Conservation (phyloP, 148 eudicot genomes). For the Persicaria tinctoria region DNA sequence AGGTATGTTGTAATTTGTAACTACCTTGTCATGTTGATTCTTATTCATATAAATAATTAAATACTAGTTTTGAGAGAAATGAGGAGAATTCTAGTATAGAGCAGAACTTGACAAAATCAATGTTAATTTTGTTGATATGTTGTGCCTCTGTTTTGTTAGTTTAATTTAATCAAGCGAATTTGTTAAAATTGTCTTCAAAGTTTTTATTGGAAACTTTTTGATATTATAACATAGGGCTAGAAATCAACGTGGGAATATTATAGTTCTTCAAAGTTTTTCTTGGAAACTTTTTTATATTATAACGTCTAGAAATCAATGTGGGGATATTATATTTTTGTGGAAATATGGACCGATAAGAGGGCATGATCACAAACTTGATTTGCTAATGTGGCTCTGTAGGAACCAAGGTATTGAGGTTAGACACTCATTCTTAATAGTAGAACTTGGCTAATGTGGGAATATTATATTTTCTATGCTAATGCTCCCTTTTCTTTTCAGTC, state of each 20-base stretch:
- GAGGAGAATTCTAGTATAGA: not conserved
- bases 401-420: too few relatives aligned
- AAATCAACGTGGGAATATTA: not conserved
- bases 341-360: not conserved
- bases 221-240: not conserved
- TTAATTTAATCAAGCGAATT: not conserved
- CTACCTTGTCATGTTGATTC: not conserved
- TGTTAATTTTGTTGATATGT: not conserved
- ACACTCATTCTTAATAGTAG: too few relatives aligned
- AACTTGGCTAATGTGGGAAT: too few relatives aligned
- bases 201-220: not conserved
- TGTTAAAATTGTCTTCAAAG: not conserved
- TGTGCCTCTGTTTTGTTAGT: not conserved
- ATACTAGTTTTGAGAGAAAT: not conserved
- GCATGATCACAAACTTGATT: too few relatives aligned
- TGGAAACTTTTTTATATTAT: not conserved
- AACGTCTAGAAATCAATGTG: not conserved
- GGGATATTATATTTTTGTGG: not conserved
- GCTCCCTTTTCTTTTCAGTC: conserved; percentile 37
- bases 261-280: not conserved
- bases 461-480: not conserved
- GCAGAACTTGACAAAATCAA: not conserved
- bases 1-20: conserved; percentile 30
- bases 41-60: not conserved
- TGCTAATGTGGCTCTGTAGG: too few relatives aligned